Percentiles rank a stretch among this genome's conserved stretches.
Evolutionary conservation across 352 stramenopile species (phyloP).

Genomic region (Vaucheria bursata): DNA sequence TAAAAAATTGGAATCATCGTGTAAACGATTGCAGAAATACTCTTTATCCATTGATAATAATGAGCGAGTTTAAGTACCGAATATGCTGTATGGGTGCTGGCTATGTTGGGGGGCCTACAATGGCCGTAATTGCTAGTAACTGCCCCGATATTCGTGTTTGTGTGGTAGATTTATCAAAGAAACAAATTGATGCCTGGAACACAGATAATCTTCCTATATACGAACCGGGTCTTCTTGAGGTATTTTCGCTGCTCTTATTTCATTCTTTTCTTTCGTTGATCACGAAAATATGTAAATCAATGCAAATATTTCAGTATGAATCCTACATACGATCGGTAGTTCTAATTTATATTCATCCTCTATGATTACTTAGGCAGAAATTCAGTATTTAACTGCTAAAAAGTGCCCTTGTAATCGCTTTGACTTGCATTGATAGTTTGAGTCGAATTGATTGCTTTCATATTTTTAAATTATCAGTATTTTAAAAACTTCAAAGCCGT

Average conservation of each 20-base stretch:
- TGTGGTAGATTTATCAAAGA: conserved; percentile 64
- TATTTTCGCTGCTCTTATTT: conserved; percentile 44
- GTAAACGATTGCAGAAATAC: too few relatives aligned
- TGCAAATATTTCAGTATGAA: too few relatives aligned
- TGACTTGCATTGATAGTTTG: not conserved
- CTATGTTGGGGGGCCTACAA: conserved; percentile 98
- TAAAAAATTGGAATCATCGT: too few relatives aligned
- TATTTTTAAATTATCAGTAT: too few relatives aligned
- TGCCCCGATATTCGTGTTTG: conserved; percentile 94
- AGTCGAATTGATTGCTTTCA: too few relatives aligned
- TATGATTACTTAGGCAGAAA: too few relatives aligned
- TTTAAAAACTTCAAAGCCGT: too few relatives aligned
- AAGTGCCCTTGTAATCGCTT: not conserved
- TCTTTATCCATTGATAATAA: too few relatives aligned
- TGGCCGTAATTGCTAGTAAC: conserved; percentile 95
- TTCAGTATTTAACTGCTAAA: too few relatives aligned
- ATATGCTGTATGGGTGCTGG: conserved; percentile 53
- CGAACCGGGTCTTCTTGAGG: conserved; percentile 90
- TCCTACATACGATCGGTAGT: too few relatives aligned
- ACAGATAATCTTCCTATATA: conserved; percentile 93
- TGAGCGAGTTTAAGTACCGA: conserved; percentile 38
- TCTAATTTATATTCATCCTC: too few relatives aligned
- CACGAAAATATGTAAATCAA: too few relatives aligned
- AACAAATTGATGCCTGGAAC: conserved; percentile 94
- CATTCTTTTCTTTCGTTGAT: not conserved